These are phyloP conservation scores for Boletellus emodensis DNA, from an alignment of 768 basidiomycete genomes.

Conservation along the genomic window DNA sequence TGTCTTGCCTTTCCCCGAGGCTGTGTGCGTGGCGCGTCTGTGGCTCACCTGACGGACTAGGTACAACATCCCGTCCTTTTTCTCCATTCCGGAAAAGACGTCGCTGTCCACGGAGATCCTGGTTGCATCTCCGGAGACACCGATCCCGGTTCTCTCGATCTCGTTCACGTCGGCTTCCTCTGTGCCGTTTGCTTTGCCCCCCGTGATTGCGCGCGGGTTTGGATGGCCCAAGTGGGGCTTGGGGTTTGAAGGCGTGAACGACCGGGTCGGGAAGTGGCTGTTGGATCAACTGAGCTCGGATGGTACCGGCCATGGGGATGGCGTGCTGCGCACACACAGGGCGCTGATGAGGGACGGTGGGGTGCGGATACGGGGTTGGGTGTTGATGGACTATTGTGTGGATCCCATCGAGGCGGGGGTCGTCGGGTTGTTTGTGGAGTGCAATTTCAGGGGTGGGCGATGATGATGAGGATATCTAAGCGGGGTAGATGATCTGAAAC, in stretches of 20 bases:
- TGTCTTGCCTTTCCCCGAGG: background rate
- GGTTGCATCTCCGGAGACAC: conserved; percentile 34
- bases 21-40: background rate
- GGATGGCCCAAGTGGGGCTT: conserved; percentile 75
- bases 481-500: background rate
- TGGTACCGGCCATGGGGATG: background rate
- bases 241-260: conserved; percentile 86
- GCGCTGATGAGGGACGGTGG: background rate
- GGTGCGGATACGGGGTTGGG: conserved; percentile 65
- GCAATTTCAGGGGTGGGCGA: conserved; percentile 62
- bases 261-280: conserved; percentile 68
- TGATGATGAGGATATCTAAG: too few relatives aligned
- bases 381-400: conserved; percentile 67
- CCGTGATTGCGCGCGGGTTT: conserved; percentile 73
- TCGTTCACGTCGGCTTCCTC: conserved; percentile 79
- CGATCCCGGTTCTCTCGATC: conserved; percentile 56
- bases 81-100: conserved; percentile 82
- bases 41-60: conserved; percentile 35
- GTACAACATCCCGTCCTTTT: conserved; percentile 78
- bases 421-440: conserved; percentile 69
- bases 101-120: conserved; percentile 53
- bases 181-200: conserved; percentile 77
- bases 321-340: background rate
- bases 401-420: conserved; percentile 52
- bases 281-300: conserved; percentile 43